Percentiles rank a stretch among this genome's conserved stretches.
phyloP scores from a whole-genome alignment of 2,329 filamentous ascomycete species.

The Ophiostoma fasciatum region DNA sequence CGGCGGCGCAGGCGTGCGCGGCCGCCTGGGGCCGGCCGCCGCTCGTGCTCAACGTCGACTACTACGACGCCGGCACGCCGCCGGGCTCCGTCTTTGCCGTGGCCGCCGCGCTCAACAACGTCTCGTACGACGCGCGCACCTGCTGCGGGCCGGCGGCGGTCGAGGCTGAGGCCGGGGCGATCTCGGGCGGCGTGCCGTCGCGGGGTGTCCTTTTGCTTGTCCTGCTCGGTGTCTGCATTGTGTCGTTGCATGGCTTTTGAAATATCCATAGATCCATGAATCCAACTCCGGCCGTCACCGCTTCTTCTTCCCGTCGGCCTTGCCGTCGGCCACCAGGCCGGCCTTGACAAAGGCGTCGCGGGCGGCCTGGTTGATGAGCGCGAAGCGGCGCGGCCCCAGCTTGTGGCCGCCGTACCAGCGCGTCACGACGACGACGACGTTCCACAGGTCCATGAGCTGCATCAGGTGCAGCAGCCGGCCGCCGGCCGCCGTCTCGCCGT shows the following conservation, averaged over 20 bases:
- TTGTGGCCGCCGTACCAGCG: slow-evolving; percentile 91
- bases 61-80: slow-evolving; percentile 57
- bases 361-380: slow-evolving; percentile 75
- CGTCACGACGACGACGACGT: slow-evolving; percentile 82
- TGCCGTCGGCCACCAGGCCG: slow-evolving; percentile 48
- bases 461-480: slow-evolving; percentile 74
- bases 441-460: slow-evolving; percentile 90
- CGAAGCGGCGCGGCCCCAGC: slow-evolving; percentile 77
- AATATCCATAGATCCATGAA: background rate
- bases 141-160: slow-evolving; percentile 36
- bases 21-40: slow-evolving; percentile 51
- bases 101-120: slow-evolving; percentile 55
- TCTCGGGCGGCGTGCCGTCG: background rate
- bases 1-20: slow-evolving; percentile 46
- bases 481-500: slow-evolving; percentile 88
- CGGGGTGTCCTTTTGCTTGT: background rate
- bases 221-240: background rate
- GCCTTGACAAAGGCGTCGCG: slow-evolving; percentile 72
- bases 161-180: too few relatives aligned
- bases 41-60: slow-evolving; percentile 71
- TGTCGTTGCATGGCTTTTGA: background rate
- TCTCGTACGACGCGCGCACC: slow-evolving; percentile 43
- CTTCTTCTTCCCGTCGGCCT: slow-evolving; percentile 31
- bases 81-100: slow-evolving; percentile 65
- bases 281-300: too few relatives aligned